A percentile compares a stretch with the other conserved stretches of the same genome.
Conservation (phyloP, 129 eudicot species). For the sunflower (Helianthus annuus) region HanXRQr2.0-SUNRISE NC_035437.2:157370934-157371433, state of each 20-base stretch:
- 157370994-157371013: background rate
- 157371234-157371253: slow-evolving; percentile 30
- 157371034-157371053: background rate
- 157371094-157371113: slow-evolving; percentile 17
- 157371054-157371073: background rate
- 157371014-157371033: background rate
- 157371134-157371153: background rate
- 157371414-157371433: slow-evolving; percentile 21
- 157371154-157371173: background rate
- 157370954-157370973: slow-evolving; percentile 24
- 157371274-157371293: slow-evolving; percentile 11
- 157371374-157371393: slow-evolving; percentile 36
- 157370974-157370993: slow-evolving; percentile 27
- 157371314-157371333: slow-evolving; percentile 6
- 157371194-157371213: background rate
- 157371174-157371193: background rate
- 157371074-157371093: background rate
- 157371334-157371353: slow-evolving; percentile 19
- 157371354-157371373: slow-evolving; percentile 30
- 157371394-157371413: slow-evolving; percentile 37
- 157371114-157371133: slow-evolving; percentile 29
- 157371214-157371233: background rate
- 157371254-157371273: slow-evolving; percentile 27
- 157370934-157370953: background rate
- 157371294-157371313: slow-evolving; percentile 17